Evolutionary conservation across 2,329 filamentous ascomycete species (phyloP), one percentile per base, ranked within the genome.

Genomic region (Botryotinia calthae): DNA sequence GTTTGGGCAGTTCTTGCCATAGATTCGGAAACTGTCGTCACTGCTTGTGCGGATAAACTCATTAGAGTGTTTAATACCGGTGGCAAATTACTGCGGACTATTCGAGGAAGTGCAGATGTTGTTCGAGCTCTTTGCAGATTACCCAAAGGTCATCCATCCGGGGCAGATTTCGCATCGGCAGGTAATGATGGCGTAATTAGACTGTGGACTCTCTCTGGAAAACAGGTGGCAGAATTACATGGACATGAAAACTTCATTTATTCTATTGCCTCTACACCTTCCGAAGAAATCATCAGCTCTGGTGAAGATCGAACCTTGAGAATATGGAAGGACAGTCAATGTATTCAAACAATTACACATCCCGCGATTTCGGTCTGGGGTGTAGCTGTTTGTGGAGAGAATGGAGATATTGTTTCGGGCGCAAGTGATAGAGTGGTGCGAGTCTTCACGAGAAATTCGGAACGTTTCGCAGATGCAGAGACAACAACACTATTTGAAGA

Each of bases 201-300:
- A 63, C 82, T 98, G 7, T 99, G 95, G 92, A 96, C 91, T 51
- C 80, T 97, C 40, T 88, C 91, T 70, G 96, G 96, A 0, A 86
- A 91, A 67, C 87, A 93, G 73, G 85, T 97, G 18, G 91, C 87
- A 16, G 90, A 95, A 81, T 85, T 99, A 4, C 88, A 91, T 74
- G 96, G 95, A 0, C 97, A 99, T 79, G 94, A 97, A 73, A 97
- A 91, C 80, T 99, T 97, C 81, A 96, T 99, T 73, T 99, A 99
- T 82, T 92, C 93, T 10, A 84, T 99, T 22, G 87, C 92, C 1
- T 87, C 88, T 34, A 84, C 97, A 16, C 93, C 95, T 0, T 90
- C 92, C 0, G 95, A 95, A 9, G 94, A 98, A 80, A 85, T 99
- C 44, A 92, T 97, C 66, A 98, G 95, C 81, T 90, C 94, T 2